Evolutionary conservation across 176 grass and related monocot species (phyloP).

Genomic region (Phyllostachys edulis): DNA sequence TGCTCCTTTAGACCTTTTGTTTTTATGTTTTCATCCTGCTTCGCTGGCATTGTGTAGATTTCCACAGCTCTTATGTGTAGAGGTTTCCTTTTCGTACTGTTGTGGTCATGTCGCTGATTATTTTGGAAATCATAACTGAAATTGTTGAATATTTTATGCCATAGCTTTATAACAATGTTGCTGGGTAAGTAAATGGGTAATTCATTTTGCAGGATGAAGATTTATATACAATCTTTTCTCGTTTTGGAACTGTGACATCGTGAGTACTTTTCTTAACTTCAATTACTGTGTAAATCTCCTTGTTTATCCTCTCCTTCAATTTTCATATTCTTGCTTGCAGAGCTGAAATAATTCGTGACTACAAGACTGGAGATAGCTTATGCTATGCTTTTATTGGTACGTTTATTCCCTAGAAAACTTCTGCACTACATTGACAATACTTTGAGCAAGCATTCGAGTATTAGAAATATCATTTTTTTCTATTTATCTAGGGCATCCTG

Average conservation of each 20-base stretch:
- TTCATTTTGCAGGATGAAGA: conserved; percentile 66
- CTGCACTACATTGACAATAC: neutral
- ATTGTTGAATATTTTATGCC: neutral
- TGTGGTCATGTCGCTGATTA: neutral
- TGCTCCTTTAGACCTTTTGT: neutral
- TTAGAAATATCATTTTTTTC: conserved; percentile 1
- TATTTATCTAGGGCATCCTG: conserved; percentile 25
- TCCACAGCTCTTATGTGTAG: neutral
- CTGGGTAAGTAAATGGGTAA: conserved; percentile 10
- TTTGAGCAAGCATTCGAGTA: neutral
- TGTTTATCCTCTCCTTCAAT: conserved; percentile 12
- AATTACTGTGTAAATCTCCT: conserved; percentile 7
- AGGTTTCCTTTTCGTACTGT: neutral
- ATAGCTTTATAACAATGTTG: neutral
- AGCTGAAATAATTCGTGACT: conserved; percentile 82
- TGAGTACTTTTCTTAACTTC: conserved; percentile 47
- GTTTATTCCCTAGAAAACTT: conserved; percentile 17
- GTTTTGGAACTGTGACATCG: conserved; percentile 90
- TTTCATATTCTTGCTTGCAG: conserved; percentile 45
- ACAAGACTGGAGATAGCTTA: conserved; percentile 93
- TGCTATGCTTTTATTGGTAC: conserved; percentile 96
- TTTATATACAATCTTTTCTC: conserved; percentile 91
- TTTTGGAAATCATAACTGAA: conserved; percentile 1
- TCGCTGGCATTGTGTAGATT: neutral
- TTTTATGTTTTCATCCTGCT: neutral